Conservation (phyloP, 23 red algal genomes). For the Gracilaria gracilis region DNA sequence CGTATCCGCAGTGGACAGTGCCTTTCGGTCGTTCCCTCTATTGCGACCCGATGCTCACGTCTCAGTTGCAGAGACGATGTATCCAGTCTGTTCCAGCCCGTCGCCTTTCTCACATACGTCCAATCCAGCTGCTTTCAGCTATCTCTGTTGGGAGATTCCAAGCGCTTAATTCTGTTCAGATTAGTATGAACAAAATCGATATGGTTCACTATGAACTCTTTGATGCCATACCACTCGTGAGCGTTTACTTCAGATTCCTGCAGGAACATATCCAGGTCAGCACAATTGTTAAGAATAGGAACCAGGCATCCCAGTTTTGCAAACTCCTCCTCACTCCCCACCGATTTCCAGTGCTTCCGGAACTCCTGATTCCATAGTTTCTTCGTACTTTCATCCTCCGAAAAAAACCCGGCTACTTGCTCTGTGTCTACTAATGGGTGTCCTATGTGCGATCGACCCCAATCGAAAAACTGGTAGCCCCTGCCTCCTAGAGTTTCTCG, state of each 20-base stretch:
- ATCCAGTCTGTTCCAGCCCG: neutral
- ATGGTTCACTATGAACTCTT: neutral
- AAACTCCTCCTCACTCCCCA: neutral
- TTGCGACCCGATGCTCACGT: neutral
- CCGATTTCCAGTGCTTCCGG: constrained; percentile 1
- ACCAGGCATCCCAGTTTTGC: neutral
- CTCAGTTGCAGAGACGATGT: neutral
- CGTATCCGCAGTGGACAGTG: too few species aligned
- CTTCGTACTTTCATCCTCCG: neutral
- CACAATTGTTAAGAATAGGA: neutral
- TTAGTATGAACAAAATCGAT: neutral
- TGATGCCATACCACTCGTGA: neutral
- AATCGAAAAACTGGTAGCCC: constrained; percentile 3
- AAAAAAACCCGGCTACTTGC: neutral
- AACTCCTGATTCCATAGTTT: neutral
- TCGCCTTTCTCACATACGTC: neutral
- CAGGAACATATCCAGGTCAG: neutral
- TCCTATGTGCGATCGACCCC: neutral
- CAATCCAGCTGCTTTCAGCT: neutral
- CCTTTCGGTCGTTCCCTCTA: too few species aligned
- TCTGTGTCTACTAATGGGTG: neutral
- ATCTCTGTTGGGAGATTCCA: neutral
- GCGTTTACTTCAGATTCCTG: neutral
- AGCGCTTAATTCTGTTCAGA: neutral
- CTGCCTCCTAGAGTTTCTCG: neutral